Evolutionary conservation across 129 eudicot genomes (phyloP).

Genomic region (Ambrosia artemisiifolia): DNA sequence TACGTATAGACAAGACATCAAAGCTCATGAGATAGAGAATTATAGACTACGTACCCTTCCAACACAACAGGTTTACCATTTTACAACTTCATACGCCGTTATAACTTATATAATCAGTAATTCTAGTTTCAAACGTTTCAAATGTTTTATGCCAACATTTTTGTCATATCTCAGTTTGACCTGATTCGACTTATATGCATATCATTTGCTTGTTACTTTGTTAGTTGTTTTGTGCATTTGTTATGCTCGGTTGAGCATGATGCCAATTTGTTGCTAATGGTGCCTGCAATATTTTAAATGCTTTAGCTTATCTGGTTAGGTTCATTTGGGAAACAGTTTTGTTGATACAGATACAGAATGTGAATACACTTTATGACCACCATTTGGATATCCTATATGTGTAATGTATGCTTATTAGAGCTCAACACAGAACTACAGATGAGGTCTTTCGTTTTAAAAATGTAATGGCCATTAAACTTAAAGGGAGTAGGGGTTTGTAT

Average conservation of each 20-base stretch:
- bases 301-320: not conserved
- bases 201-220: not conserved
- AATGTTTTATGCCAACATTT: not conserved
- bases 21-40: slow-evolving; percentile 68
- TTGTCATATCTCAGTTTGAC: not conserved
- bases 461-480: not conserved
- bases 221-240: not conserved
- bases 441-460: not conserved
- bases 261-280: not conserved
- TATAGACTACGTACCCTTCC: slow-evolving; percentile 73
- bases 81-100: not conserved
- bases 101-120: not conserved
- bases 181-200: not conserved
- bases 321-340: not conserved
- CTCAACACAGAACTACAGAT: not conserved
- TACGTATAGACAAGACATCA: slow-evolving; percentile 85
- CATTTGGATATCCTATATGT: not conserved
- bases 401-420: not conserved
- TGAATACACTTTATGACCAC: not conserved
- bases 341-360: not conserved
- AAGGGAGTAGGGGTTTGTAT: not conserved
- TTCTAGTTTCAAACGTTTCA: not conserved
- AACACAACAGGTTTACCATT: slow-evolving; percentile 71
- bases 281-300: not conserved
- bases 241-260: not conserved